Base-by-base conservation (phyloP, 352 stramenopile genomes). In the Blastocystis sp. region DNA sequence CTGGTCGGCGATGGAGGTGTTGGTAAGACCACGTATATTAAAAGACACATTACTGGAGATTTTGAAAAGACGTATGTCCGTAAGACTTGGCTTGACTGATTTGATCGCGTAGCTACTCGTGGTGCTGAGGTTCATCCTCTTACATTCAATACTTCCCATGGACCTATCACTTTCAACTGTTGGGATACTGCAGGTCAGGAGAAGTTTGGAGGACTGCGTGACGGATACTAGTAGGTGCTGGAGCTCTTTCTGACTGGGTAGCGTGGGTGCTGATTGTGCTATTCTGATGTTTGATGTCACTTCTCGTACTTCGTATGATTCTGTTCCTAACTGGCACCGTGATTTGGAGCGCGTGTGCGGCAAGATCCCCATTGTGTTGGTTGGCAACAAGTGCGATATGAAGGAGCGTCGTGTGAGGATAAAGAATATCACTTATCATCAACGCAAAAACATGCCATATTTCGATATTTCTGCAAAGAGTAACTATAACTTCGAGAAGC, bases 231-330 rank as follows among this genome's bases (percentile, higher is more conserved):
- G 90, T 92, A 90, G 59, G 90, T 82, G 20, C 2, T n/a, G 43
- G 89, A n/a, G 9, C 6, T 20, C 29, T 26, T 47, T n/a, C 45
- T 47, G 34, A 82, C n/a, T 29, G 29, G 34, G 87, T 82, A 90
- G 89, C 93, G 98, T 99, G 92, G 96, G 99, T 92, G 97, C 96
- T 55, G 96, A 99, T 92, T 99, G 97, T 91, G 97, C 96, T 66
- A 99, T 99, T 92, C 99, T 99, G 92, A 99, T 99, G 97, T 99
- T 99, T 90, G 97, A 99, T 90, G 97, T 99, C 59, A 99, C 97
- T 11, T 98, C 95, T 80, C 95, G 97, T 91, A 99, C 98, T 90
- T 99, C 97, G 18, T 99, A 99, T 95, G 99, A 99, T 93, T 98
- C 98, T 92, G 96, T 99, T 87, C 96, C 97, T 11, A 99, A 99